Base-by-base conservation (phyloP, 208 protist species). In the Leishmania mexicana region DNA sequence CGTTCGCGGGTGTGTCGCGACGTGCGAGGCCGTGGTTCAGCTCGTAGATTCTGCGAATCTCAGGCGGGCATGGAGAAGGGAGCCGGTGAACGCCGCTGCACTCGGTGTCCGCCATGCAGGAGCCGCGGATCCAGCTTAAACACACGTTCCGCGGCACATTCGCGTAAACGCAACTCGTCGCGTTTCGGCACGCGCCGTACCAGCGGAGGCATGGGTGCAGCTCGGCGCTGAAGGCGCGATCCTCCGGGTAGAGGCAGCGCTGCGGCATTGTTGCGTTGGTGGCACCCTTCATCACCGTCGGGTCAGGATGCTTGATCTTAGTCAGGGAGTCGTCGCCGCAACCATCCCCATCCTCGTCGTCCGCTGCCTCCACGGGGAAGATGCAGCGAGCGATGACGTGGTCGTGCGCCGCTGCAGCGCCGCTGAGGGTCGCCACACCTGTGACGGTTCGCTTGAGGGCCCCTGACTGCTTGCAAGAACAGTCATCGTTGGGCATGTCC, bases 51-150 rank as follows among this genome's bases (percentile, higher is more conserved):
- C 76, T 76, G 38, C 58, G 85, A 51, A 96, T 73, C 62, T 93
- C 87, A 4, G 78, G 67, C 3, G 92, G 74, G 81, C 93, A 96
- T 31, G 77, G 58, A 17, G 87, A 85, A n/a, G 93, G 93, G 72
- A 96, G 85, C 7, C 92, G 90, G 75, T 96, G 93, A 49, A 93
- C 92, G 60, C 92, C 89, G 74, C 84, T 86, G 83, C 93, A 96
- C 74, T 91, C 83, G 3, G 75, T 51, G 2, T 71, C 84, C 24
- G 87, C 82, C 58, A 85, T 85, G 71, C 93, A 96, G 15, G 84
- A 86, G 38, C 86, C 88, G 58, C 89, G 89, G 17, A 95, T 79
- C 92, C 93, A 96, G 82, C 91, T 90, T n/a, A 96, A 70, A 75
- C 93, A 96, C 40, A 95, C 60, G 83, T 95, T 96, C 64, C 84